These are phyloP conservation scores for Kwoniella europaea DNA, from an alignment of 768 basidiomycete species.

Conservation along the genomic window DNA sequence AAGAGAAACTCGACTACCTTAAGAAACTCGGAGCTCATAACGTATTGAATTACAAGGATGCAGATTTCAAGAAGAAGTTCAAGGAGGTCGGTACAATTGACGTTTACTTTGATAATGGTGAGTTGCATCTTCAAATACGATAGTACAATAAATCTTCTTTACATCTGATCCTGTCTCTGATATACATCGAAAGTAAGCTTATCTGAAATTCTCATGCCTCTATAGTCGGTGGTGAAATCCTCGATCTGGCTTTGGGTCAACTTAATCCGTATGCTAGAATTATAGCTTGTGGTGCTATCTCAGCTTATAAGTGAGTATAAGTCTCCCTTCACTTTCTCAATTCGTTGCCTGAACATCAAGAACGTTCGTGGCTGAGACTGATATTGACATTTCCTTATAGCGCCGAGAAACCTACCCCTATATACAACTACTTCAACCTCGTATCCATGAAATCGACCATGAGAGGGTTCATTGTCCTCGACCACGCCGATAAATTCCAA, in stretches of 20 bases:
- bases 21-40: slow-evolving; percentile 80
- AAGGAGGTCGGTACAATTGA: slow-evolving; percentile 66
- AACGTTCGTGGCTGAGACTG: too few relatives aligned
- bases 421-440: slow-evolving; percentile 70
- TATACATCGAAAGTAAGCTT: not conserved
- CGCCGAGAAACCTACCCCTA: slow-evolving; percentile 38
- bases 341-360: too few relatives aligned
- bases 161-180: not conserved
- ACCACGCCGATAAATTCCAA: slow-evolving; percentile 64
- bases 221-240: slow-evolving; percentile 72
- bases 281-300: slow-evolving; percentile 84
- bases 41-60: slow-evolving; percentile 85
- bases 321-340: too few relatives aligned
- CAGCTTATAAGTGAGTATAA: slow-evolving; percentile 64
- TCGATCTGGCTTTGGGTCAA: slow-evolving; percentile 75
- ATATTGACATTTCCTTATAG: too few relatives aligned
- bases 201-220: not conserved
- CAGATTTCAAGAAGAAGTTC: slow-evolving; percentile 73
- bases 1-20: slow-evolving; percentile 84
- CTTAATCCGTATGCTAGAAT: slow-evolving; percentile 79
- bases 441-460: slow-evolving; percentile 79
- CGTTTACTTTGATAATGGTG: slow-evolving; percentile 58
- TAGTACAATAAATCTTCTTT: too few relatives aligned
- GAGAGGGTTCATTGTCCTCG: slow-evolving; percentile 82
- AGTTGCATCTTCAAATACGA: slow-evolving; percentile 1